phyloP scores from a whole-genome alignment of 129 eudicot species.

The Lactuca sativa region DNA sequence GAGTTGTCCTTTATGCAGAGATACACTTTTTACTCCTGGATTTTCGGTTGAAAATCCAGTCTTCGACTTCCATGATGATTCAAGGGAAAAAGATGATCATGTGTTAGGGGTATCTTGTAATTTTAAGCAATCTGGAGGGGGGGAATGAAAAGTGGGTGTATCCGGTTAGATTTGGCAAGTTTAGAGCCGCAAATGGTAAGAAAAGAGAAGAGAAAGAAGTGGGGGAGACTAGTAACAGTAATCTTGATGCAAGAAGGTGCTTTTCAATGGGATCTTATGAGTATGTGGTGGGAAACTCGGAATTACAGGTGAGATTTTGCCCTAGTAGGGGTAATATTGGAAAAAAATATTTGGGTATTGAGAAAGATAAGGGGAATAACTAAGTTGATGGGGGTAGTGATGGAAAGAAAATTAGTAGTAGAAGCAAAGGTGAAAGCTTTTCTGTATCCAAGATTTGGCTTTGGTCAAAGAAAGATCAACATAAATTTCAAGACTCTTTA shows the following conservation, averaged over 20 bases:
- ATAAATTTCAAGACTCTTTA: slow-evolving; percentile 53
- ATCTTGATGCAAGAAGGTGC: slow-evolving; percentile 92
- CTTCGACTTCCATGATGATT: no score
- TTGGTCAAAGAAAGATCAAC: slow-evolving; percentile 84
- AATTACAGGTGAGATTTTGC: slow-evolving; percentile 68
- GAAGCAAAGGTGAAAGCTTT: slow-evolving; percentile 90
- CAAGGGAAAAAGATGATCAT: slow-evolving; percentile 47
- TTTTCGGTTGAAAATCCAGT: no score
- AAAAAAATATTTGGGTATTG: slow-evolving; percentile 38
- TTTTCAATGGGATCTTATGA: slow-evolving; percentile 95
- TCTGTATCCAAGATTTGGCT: slow-evolving; percentile 97
- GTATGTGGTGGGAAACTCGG: slow-evolving; percentile 81
- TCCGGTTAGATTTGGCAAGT: slow-evolving; percentile 91
- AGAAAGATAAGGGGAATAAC: slow-evolving; percentile 50
- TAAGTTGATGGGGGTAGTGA: slow-evolving; percentile 46
- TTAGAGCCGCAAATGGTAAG: slow-evolving; percentile 51
- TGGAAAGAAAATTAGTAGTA: slow-evolving; percentile 68
- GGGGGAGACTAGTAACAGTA: slow-evolving; percentile 79
- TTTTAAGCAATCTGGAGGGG: slow-evolving; percentile 40
- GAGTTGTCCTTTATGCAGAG: no score
- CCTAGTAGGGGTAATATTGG: slow-evolving; percentile 40
- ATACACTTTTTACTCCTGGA: no score
- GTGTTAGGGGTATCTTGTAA: slow-evolving; percentile 36
- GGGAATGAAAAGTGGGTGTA: slow-evolving; percentile 65
- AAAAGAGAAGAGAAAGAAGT: slow-evolving; percentile 39